Base-by-base conservation (phyloP, 257 asterid species). In the Salvia hispanica region DNA sequence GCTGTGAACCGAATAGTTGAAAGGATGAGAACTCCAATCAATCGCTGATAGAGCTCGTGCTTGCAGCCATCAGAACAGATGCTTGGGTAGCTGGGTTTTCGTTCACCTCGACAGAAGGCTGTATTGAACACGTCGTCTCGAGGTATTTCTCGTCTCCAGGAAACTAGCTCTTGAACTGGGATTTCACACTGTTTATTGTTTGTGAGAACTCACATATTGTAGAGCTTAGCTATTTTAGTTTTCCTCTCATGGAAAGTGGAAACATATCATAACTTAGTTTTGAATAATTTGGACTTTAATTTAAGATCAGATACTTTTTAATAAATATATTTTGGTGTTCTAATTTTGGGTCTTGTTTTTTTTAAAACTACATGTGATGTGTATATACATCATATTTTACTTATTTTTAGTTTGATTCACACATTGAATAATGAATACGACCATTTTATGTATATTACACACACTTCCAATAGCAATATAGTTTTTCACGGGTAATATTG, bases 21-120 rank as follows among this genome's bases (percentile, higher is more conserved):
- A 63, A 82, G 95, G 84, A 87, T 91, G 94, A 95, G 84, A 46
- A 91, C 92, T 25, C 96, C 95, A 4, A 89, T 91, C 70, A 89
- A 82, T 59, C 96, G 96, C 58, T 89, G 75, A 61, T 28, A 44
- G 15, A 69, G 46, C 48, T 18, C 58, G 52, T 37, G 57, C 28
- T 33, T 51, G 62, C 69, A 34, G 34, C 36, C 46, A 56, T 42
- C 44, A 42, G 66, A 18, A 3, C 43, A 58, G 73, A 2, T 21
- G 45, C 65, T 25, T 25, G 31, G 3, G 31, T 25, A 25, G 2
- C 2, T 57, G 48, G 50, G 9, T 40, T 40, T 28, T 56, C 14
- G 58, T 37, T 56, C 70, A 14, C 59, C 54, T 42, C 44, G 62
- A 62, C 15, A 25, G 42, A 64, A 31, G 40, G 13, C 46, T 12